Evolutionary conservation across 768 basidiomycete species (phyloP).

Genomic region (Agaricus bisporus): DNA sequence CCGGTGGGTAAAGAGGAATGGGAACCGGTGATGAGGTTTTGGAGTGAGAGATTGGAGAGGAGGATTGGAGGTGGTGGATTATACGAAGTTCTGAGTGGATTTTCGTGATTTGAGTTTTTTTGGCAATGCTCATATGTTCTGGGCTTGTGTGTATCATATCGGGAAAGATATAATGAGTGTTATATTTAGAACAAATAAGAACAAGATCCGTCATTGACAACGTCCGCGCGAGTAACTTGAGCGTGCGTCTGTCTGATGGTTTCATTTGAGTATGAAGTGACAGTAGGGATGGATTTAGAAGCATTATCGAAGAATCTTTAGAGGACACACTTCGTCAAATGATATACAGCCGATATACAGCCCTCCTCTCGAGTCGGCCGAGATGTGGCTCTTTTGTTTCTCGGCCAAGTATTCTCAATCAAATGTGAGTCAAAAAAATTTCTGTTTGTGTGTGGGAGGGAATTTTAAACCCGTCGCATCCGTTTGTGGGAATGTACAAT

Average conservation of each 20-base stretch:
- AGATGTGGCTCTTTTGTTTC: too few species aligned
- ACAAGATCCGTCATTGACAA: background rate
- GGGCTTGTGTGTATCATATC: too few species aligned
- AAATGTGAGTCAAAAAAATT: too few species aligned
- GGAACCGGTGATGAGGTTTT: constrained; percentile 82
- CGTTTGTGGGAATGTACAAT: too few species aligned
- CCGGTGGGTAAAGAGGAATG: constrained; percentile 71
- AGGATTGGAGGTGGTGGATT: constrained; percentile 50
- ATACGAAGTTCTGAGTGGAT: constrained; percentile 61
- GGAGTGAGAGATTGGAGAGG: constrained; percentile 61
- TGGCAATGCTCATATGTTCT: too few species aligned
- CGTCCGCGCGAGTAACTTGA: too few species aligned
- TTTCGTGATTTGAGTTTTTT: background rate
- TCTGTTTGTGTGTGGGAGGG: too few species aligned
- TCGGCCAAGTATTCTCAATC: too few species aligned
- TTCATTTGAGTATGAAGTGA: background rate
- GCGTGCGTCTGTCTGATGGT: too few species aligned
- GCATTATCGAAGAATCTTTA: background rate
- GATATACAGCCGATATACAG: background rate
- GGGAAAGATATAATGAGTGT: background rate
- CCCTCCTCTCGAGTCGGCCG: too few species aligned
- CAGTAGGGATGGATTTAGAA: background rate
- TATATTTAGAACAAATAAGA: constrained; percentile 5
- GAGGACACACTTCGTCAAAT: background rate
- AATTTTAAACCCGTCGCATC: too few species aligned